Conservation (phyloP, 1,284 basidiomycete species). For the Cutaneotrichosporon cyanovorans region DNA sequence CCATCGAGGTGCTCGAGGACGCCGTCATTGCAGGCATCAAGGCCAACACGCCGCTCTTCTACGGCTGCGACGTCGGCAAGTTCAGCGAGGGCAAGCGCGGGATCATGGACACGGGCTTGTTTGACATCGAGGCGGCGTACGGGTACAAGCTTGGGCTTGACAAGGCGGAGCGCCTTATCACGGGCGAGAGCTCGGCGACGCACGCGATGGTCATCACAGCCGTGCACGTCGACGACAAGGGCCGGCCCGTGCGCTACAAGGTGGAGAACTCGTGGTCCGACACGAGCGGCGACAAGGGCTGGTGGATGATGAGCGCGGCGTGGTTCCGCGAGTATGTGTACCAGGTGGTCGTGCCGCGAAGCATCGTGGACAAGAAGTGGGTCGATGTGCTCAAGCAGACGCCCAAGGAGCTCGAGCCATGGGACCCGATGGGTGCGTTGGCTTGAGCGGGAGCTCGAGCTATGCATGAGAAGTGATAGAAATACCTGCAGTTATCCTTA, state of each 20-base stretch:
- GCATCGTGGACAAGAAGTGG: constrained; percentile 68
- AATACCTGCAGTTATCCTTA: too few relatives aligned
- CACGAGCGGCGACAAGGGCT: constrained; percentile 73
- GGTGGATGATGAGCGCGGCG: constrained; percentile 79
- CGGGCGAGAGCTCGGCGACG: constrained; percentile 61
- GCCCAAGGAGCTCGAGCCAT: constrained; percentile 62
- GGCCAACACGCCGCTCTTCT: constrained; percentile 85
- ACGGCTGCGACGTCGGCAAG: constrained; percentile 65
- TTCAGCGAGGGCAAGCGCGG: constrained; percentile 50
- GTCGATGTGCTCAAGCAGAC: constrained; percentile 70
- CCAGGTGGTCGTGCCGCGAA: constrained; percentile 72
- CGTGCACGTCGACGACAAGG: constrained; percentile 72
- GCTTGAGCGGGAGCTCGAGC: constrained; percentile 1
- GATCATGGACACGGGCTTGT: constrained; percentile 78
- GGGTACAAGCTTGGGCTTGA: constrained; percentile 55
- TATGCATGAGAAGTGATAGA: too few relatives aligned
- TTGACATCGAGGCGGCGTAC: constrained; percentile 70
- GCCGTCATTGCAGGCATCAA: constrained; percentile 78
- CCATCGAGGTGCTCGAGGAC: constrained; percentile 69
- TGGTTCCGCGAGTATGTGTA: constrained; percentile 82
- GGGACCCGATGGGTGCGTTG: constrained; percentile 74
- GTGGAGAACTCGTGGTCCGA: constrained; percentile 94
- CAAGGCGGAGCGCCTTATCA: constrained; percentile 77
- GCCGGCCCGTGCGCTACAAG: constrained; percentile 76
- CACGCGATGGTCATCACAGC: constrained; percentile 72